These are phyloP conservation scores for Poterioochromonas sp. DNA, from an alignment of 352 stramenopile species.

Conservation along the genomic window DNA sequence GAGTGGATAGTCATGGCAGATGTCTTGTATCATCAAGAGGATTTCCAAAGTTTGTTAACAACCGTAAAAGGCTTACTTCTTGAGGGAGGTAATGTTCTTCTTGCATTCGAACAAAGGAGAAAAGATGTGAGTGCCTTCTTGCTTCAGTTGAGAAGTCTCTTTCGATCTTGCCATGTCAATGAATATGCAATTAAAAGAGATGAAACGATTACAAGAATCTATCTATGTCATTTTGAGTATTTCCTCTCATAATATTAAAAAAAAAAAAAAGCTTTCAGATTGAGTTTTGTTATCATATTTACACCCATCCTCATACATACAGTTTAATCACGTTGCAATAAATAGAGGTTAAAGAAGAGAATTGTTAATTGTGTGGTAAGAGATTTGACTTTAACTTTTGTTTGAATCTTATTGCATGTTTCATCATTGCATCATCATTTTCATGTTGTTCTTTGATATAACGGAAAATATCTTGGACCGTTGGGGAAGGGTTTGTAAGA, in stretches of 20 bases:
- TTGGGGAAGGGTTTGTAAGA: background rate
- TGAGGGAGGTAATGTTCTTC: background rate
- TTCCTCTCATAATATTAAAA: background rate
- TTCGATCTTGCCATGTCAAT: background rate
- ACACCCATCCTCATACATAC: too few relatives aligned
- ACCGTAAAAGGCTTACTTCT: background rate
- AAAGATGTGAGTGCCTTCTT: background rate
- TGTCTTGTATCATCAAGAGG: conserved; percentile 7
- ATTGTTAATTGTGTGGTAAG: too few relatives aligned
- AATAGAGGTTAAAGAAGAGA: too few relatives aligned
- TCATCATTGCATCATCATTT: background rate
- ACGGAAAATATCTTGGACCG: background rate
- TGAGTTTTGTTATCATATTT: background rate
- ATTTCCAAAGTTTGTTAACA: background rate
- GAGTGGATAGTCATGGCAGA: conserved; percentile 8
- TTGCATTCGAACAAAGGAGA: conserved; percentile 1
- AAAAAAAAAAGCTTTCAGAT: background rate
- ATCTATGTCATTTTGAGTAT: background rate
- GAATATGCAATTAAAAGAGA: background rate
- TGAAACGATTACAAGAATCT: background rate
- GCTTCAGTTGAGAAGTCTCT: background rate
- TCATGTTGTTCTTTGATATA: background rate
- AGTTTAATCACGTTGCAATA: too few relatives aligned
- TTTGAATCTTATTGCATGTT: background rate
- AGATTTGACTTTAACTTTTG: too few relatives aligned